Evolutionary conservation across 768 basidiomycete genomes (phyloP), one percentile per base, ranked within the genome.

Genomic region (Cystofilobasidium macerans): DNA sequence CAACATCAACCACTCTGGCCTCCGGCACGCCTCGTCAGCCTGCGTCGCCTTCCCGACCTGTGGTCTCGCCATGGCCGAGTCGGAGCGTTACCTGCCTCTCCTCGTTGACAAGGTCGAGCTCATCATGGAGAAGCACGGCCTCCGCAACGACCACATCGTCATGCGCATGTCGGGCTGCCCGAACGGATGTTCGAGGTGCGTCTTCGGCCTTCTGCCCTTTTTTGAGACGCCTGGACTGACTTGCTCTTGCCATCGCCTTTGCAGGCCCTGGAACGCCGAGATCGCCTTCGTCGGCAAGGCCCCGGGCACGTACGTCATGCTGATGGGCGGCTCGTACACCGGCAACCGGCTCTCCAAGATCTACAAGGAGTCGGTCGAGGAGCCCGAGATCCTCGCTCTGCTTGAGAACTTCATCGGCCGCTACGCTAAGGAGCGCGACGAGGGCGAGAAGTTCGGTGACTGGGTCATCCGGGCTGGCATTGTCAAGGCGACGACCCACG

Each of bases 21-120:
- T 98, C 71, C 82, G 94, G 60, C 78, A 97, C 57, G 88, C 90
- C 7, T 88, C 88, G 11, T 93, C 91, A 18, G 94, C 95, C 18
- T 99, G 95, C 78, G 95, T 99, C 64, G 86, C 94, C 2, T 92
- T 98, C 81, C 95, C 95, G 0, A 97, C 93, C 14, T 97, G 91
- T 79, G 84, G 84, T 71, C 80, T 87, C 32, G 86, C 86, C 12
- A 86, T 87, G 86, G 86, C 86, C 24, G 86, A 87, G 73, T 85
- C 84, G 12, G 86, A 87, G 73, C 77, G 86, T 36, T 99, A 97
- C 76, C 80, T 99, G 16, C 95, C 94, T 20, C 72, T 97, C 18
- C 84, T 98, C 45, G 81, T 98, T 65, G 86, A 89, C 77, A 97
- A 97, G 78, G 86, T 98, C 22, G 94, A 99, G 79, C 84, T 85